phyloP scores from a whole-genome alignment of 441 rosid genomes.

The Metrosideros polymorpha region DNA sequence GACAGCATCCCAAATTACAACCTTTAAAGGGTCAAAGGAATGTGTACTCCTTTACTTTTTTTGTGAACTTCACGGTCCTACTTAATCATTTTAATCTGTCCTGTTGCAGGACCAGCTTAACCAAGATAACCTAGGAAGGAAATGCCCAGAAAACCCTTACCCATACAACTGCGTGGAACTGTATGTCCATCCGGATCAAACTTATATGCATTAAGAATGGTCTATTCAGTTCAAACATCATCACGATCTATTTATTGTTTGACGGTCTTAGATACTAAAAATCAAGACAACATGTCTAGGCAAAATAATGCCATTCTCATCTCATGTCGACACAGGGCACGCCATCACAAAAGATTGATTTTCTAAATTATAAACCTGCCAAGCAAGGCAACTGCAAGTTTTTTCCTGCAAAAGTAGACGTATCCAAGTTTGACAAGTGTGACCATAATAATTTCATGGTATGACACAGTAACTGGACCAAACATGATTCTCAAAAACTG shows the following conservation, averaged over 20 bases:
- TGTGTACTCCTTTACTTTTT: not conserved
- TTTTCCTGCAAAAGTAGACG: not conserved
- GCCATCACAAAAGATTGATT: not conserved
- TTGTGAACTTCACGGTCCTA: not conserved
- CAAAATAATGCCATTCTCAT: not conserved
- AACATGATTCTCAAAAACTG: not conserved
- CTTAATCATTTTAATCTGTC: not conserved
- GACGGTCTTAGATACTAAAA: not conserved
- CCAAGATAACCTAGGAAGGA: not conserved
- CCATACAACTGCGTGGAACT: not conserved
- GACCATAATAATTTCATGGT: not conserved
- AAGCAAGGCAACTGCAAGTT: not conserved
- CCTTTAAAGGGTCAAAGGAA: not conserved
- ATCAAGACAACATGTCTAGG: not conserved
- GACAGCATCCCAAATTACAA: not conserved
- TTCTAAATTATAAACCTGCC: not conserved
- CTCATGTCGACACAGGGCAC: not conserved
- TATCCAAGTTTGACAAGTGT: not conserved
- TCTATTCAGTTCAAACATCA: not conserved
- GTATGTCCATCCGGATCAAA: not conserved
- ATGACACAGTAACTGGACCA: not conserved
- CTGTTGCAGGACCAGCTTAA: not conserved
- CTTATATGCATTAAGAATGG: not conserved
- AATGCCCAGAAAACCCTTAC: not conserved
- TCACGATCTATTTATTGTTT: not conserved